Conservation (phyloP, 768 basidiomycete genomes). For the Mycena leptocephala region DNA sequence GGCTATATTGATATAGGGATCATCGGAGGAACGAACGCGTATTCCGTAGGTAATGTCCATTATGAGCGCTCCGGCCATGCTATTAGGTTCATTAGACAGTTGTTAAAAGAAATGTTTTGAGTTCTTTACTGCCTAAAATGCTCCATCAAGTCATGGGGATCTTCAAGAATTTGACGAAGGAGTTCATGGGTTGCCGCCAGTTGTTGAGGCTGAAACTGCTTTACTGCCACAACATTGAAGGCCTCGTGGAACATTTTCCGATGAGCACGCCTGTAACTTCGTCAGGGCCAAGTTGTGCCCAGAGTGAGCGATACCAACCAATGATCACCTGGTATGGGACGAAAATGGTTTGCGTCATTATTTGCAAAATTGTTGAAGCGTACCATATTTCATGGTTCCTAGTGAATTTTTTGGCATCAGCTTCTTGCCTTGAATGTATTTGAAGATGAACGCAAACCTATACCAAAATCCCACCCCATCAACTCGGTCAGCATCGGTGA, state of each 20-base stretch:
- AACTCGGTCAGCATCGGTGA: conserved; percentile 35
- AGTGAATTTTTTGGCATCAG: not conserved
- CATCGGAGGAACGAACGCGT: conserved; percentile 36
- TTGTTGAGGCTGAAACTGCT: conserved; percentile 42
- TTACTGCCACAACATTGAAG: conserved; percentile 38
- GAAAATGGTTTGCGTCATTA: not conserved
- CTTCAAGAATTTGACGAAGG: conserved; percentile 39
- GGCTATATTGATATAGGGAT: conserved; percentile 45
- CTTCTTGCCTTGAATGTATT: not conserved
- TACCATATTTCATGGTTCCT: conserved; percentile 41
- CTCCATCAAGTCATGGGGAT: conserved; percentile 43
- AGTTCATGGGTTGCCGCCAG: conserved; percentile 39
- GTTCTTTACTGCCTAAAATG: conserved; percentile 45
- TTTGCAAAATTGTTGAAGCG: not conserved
- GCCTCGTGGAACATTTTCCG: conserved; percentile 44
- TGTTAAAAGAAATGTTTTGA: not conserved
- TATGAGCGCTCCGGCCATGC: conserved; percentile 43
- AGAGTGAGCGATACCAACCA: conserved; percentile 25
- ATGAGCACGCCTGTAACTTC: conserved; percentile 40
- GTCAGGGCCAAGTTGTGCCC: too few relatives aligned
- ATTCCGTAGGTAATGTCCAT: conserved; percentile 47
- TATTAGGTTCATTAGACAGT: conserved; percentile 3
- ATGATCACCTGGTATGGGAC: conserved; percentile 22
- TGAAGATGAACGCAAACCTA: not conserved
- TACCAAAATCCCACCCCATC: conserved; percentile 42